A percentile compares a stretch with the other conserved stretches of the same genome.
These are phyloP conservation scores for Maudiozyma serrabonitensis DNA, from an alignment of 805 yeast genomes.

Conservation along the genomic window DNA sequence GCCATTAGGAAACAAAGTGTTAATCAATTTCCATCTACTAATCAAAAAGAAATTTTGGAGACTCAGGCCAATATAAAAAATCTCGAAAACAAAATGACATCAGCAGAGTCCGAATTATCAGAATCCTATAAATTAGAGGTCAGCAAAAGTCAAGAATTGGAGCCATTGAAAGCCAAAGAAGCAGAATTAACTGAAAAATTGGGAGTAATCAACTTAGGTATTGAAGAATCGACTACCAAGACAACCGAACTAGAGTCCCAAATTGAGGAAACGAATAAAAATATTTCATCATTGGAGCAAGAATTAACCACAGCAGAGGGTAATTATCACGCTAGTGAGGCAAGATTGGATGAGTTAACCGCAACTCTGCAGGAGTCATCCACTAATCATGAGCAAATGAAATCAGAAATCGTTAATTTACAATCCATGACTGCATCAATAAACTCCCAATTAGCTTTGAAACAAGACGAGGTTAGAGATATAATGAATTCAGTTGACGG, in stretches of 20 bases:
- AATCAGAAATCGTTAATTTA: conserved; percentile 57
- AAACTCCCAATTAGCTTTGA: conserved; percentile 43
- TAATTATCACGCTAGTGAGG: conserved; percentile 57
- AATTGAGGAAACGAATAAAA: conserved; percentile 3
- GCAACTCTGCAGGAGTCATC: conserved; percentile 55
- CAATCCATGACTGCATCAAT: conserved; percentile 59
- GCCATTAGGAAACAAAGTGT: background rate
- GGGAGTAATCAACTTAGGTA: background rate
- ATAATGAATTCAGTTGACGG: conserved; percentile 54
- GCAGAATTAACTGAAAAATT: conserved; percentile 2
- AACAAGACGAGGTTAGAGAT: conserved; percentile 45
- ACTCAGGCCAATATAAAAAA: conserved; percentile 23
- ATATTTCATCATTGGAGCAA: conserved; percentile 48
- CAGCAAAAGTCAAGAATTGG: conserved; percentile 41
- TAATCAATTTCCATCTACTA: background rate
- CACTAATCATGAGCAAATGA: conserved; percentile 50
- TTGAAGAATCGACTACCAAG: conserved; percentile 1
- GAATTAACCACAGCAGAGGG: conserved; percentile 75
- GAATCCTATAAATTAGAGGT: conserved; percentile 65
- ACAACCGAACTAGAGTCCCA: conserved; percentile 1
- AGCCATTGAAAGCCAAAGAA: conserved; percentile 2
- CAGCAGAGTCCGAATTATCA: conserved; percentile 57
- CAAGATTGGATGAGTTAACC: conserved; percentile 52
- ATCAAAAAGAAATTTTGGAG: background rate
- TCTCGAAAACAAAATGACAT: conserved; percentile 57